phyloP scores from a whole-genome alignment of 1,139 yeast species.

The Hyphopichia buzzinii region DNA sequence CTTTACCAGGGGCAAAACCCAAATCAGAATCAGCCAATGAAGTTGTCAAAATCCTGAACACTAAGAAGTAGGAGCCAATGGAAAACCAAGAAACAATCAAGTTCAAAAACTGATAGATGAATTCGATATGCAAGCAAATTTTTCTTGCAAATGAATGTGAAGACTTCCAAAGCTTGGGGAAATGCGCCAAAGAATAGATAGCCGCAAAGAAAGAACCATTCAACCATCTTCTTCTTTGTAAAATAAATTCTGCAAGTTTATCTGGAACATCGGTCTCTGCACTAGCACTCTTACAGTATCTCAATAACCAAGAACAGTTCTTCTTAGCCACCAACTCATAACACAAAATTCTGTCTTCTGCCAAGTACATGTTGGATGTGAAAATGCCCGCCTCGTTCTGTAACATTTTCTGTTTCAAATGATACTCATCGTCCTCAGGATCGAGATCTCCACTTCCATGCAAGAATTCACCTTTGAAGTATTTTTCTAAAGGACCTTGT shows the following conservation, averaged over 20 bases:
- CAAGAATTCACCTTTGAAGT: slow-evolving; percentile 49
- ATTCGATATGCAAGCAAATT: slow-evolving; percentile 42
- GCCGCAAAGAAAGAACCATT: slow-evolving; percentile 53
- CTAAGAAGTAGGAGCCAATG: slow-evolving; percentile 75
- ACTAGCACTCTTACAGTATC: slow-evolving; percentile 45
- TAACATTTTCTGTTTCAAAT: slow-evolving; percentile 36
- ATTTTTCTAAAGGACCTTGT: slow-evolving; percentile 46
- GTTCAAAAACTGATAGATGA: slow-evolving; percentile 42
- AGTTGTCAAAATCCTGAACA: slow-evolving; percentile 73
- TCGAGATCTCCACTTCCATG: slow-evolving; percentile 47
- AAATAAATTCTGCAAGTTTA: slow-evolving; percentile 42
- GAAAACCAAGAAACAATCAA: slow-evolving; percentile 74
- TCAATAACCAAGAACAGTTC: slow-evolving; percentile 44
- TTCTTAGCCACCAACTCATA: slow-evolving; percentile 47
- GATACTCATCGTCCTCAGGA: slow-evolving; percentile 46
- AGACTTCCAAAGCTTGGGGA: slow-evolving; percentile 43
- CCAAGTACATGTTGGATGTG: slow-evolving; percentile 51
- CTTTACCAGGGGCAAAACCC: slow-evolving; percentile 64
- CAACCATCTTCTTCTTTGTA: slow-evolving; percentile 52
- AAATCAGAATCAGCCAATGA: slow-evolving; percentile 55
- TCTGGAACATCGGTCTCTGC: slow-evolving; percentile 55
- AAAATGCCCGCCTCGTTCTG: slow-evolving; percentile 50
- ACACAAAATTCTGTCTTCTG: slow-evolving; percentile 51
- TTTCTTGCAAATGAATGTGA: slow-evolving; percentile 43
- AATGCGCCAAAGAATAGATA: slow-evolving; percentile 45